Evolutionary conservation across 371 early-diverging fungal genomes (phyloP).

Genomic region (Homolaphlyctis polyrhiza): DNA sequence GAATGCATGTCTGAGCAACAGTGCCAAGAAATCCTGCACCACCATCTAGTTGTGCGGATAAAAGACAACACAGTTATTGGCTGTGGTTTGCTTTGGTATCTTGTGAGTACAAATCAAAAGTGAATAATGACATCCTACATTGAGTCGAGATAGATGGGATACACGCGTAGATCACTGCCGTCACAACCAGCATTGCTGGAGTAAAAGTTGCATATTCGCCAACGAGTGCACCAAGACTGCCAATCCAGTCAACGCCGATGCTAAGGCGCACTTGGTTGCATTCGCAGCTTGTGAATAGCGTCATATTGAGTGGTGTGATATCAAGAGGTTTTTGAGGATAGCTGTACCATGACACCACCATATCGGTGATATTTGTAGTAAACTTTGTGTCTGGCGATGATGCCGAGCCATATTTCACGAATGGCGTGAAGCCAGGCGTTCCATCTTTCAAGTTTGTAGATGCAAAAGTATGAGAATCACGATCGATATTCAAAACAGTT

Average conservation of each 20-base stretch:
- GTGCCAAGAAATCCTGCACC: not conserved
- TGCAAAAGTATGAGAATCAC: too few relatives aligned
- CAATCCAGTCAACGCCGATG: not conserved
- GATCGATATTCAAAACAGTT: too few relatives aligned
- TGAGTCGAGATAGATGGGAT: not conserved
- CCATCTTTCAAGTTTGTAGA: not conserved
- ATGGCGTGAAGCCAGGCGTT: not conserved
- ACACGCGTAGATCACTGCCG: not conserved
- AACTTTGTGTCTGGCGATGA: not conserved
- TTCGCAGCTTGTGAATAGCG: not conserved
- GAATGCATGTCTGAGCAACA: not conserved
- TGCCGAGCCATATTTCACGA: not conserved
- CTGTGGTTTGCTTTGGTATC: not conserved
- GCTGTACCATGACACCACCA: constrained; percentile 1
- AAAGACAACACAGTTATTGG: not conserved
- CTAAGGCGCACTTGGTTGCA: not conserved
- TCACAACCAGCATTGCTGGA: not conserved
- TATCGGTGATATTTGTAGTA: not conserved
- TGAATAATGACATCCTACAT: too few relatives aligned
- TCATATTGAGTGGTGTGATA: not conserved
- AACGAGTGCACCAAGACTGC: not conserved
- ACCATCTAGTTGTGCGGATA: not conserved
- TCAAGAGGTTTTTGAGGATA: not conserved
- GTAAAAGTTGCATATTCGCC: not conserved
- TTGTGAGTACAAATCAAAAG: too few relatives aligned